A percentile compares a stretch with the other conserved stretches of the same genome.
phyloP scores from a whole-genome alignment of 441 rosid genomes.

The Adansonia grandidieri region DNA sequence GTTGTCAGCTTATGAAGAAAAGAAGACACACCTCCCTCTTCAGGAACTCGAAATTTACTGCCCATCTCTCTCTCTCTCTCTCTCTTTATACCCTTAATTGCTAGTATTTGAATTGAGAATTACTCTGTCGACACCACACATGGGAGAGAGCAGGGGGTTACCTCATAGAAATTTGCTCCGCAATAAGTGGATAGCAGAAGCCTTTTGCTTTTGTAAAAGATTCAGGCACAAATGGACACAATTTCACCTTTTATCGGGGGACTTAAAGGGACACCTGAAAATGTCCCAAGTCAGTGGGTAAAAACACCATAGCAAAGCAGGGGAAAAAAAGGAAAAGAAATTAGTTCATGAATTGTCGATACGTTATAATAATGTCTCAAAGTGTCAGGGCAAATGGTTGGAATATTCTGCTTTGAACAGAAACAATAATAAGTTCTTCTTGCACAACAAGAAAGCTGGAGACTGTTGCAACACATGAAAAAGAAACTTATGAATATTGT shows the following conservation, averaged over 20 bases:
- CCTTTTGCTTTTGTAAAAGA: constrained; percentile 29
- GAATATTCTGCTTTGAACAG: neutral
- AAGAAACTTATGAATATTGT: neutral
- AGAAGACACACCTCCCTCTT: constrained; percentile 39
- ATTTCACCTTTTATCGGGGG: constrained; percentile 25
- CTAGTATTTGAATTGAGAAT: neutral
- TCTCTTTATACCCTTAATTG: constrained; percentile 11
- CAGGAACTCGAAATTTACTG: constrained; percentile 33
- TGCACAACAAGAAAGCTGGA: constrained; percentile 9
- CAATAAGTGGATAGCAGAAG: constrained; percentile 24
- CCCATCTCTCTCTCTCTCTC: constrained; percentile 6
- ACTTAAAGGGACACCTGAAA: constrained; percentile 15
- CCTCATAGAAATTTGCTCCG: constrained; percentile 28
- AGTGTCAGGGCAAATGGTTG: constrained; percentile 13
- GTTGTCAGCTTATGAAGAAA: constrained; percentile 58
- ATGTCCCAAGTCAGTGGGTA: constrained; percentile 23
- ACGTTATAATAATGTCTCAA: constrained; percentile 20
- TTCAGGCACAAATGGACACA: constrained; percentile 31
- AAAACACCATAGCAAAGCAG: constrained; percentile 4
- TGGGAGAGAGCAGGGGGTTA: constrained; percentile 24
- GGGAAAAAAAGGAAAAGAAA: neutral
- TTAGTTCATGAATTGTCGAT: constrained; percentile 15
- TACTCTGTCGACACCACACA: constrained; percentile 36
- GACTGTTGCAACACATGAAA: neutral
- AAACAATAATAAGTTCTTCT: neutral